Evolutionary conservation across 495 filamentous ascomycete genomes (phyloP), one percentile per base, ranked within the genome.

Genomic region (Pyronema domesticum): DNA sequence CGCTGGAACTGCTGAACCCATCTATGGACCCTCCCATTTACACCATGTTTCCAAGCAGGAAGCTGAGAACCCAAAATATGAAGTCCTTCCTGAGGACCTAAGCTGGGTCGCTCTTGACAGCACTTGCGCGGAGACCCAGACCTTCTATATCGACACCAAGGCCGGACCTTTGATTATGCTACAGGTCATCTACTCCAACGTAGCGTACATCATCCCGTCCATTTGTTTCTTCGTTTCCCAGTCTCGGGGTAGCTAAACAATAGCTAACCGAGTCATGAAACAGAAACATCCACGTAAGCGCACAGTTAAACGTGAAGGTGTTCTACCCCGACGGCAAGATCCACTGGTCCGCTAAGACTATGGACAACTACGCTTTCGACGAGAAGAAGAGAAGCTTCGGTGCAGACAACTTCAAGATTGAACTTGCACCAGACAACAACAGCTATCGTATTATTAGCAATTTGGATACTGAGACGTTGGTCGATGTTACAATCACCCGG

Each of bases 111-210:
- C 75, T 4, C 74, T 85, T 73, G 82, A 86, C 52, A 82, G 80
- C 57, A 96, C 91, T 57, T 81, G 76, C 65, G 91, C 95, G 54
- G 91, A 98, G 72, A 95, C 88, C n/a, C 84, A 95, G 71, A 86
- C 77, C 55, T 98, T 95, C 72, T 96, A 98, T 71, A 69, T 93
- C 67, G 82, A 81, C 72, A 72, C 83, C 46, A 84, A 95, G 55
- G 74, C 69, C 54, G 93, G 91, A 14, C 73, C 79, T 57, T 65
- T 89, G 58, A 86, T 75, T 6, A 75, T 94, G 68, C 78, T 76
- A 50, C 93, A 96, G 74, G 75, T 95, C 68, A 95, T 96, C 66
- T 95, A 95, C 76, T 95, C 83, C 71, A 98, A 95, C 69, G 85
- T 98, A 69, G 82, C 77, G 91, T 95, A 77, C 74, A 30, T 30